These are phyloP conservation scores for Apiotrichum gamsii DNA, from an alignment of 1,284 basidiomycete species.

Conservation along the genomic window DNA sequence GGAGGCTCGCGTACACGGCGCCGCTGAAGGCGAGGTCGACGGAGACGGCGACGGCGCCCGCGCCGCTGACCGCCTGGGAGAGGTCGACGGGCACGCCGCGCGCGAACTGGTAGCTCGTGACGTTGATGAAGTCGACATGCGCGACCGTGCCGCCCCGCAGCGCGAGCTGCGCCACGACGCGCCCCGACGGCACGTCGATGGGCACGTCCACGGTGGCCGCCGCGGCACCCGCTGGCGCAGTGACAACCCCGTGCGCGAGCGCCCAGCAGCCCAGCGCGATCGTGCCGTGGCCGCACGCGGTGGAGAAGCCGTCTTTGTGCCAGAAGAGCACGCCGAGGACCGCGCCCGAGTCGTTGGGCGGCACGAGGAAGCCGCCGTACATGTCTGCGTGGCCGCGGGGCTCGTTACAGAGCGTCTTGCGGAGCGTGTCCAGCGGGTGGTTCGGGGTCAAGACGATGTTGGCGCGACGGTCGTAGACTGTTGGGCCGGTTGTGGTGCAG, in stretches of 20 bases:
- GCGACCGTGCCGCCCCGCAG: slow-evolving; percentile 3
- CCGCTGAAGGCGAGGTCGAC: slow-evolving; percentile 50
- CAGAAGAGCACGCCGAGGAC: slow-evolving; percentile 52
- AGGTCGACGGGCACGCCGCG: slow-evolving; percentile 1
- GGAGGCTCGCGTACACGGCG: slow-evolving; percentile 50
- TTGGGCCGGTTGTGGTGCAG: neutral
- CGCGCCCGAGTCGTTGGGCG: slow-evolving; percentile 41
- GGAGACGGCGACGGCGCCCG: slow-evolving; percentile 12
- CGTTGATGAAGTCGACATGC: slow-evolving; percentile 19
- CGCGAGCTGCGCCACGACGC: slow-evolving; percentile 6
- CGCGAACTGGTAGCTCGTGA: slow-evolving; percentile 9
- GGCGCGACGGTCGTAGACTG: slow-evolving; percentile 10
- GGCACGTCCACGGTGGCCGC: slow-evolving; percentile 7
- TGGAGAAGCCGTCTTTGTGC: slow-evolving; percentile 53
- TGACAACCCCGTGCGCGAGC: slow-evolving; percentile 30
- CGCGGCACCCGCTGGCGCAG: neutral
- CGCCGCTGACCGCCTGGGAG: too few relatives aligned
- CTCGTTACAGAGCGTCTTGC: slow-evolving; percentile 31
- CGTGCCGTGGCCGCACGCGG: slow-evolving; percentile 53
- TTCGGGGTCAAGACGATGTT: slow-evolving; percentile 1
- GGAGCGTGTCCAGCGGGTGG: slow-evolving; percentile 20
- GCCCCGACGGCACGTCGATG: slow-evolving; percentile 18
- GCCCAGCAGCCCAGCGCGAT: slow-evolving; percentile 51
- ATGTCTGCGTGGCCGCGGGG: slow-evolving; percentile 52
- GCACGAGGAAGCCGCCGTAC: slow-evolving; percentile 51